Conservation (phyloP, 2,329 filamentous ascomycete species). For the Diplodia sapinea region DNA sequence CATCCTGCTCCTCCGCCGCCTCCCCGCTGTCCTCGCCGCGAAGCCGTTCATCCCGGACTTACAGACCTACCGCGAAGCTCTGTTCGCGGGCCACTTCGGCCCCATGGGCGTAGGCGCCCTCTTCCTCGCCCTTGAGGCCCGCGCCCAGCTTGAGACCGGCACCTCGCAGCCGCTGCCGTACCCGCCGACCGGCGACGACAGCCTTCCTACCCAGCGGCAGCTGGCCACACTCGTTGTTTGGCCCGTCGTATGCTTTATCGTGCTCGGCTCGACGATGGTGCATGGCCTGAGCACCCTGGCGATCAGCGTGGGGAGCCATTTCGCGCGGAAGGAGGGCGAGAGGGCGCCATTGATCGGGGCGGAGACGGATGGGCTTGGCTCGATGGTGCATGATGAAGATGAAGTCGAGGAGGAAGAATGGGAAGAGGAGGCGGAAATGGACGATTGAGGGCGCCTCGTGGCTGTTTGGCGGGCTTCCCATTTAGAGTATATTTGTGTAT, state of each 20-base stretch:
- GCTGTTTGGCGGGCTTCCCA: no score
- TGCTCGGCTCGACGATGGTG: conserved; percentile 60
- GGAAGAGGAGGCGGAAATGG: conserved; percentile 30
- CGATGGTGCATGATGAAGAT: conserved; percentile 51
- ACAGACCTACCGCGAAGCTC: conserved; percentile 57
- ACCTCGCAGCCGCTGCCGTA: conserved; percentile 53
- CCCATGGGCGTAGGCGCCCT: conserved; percentile 64
- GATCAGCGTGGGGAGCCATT: conserved; percentile 58
- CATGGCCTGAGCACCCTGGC: conserved; percentile 60
- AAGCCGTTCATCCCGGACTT: conserved; percentile 58
- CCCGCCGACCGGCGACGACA: conserved; percentile 44
- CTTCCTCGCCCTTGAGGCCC: conserved; percentile 63
- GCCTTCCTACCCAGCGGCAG: conserved; percentile 43
- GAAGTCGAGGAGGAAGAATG: conserved; percentile 33
- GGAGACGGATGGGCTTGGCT: conserved; percentile 57
- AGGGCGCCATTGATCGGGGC: conserved; percentile 57
- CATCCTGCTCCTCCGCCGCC: conserved; percentile 59
- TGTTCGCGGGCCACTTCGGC: conserved; percentile 64
- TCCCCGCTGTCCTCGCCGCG: conserved; percentile 57
- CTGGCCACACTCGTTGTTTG: conserved; percentile 56
- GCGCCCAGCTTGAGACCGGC: conserved; percentile 59
- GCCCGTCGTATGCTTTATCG: conserved; percentile 62
- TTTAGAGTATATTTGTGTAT: neutral
- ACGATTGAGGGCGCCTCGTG: neutral
- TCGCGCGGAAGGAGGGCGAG: conserved; percentile 53